A percentile compares a stretch with the other conserved stretches of the same genome.
phyloP scores from a whole-genome alignment of 257 asterid genomes.

The Sherardia arvensis region DNA sequence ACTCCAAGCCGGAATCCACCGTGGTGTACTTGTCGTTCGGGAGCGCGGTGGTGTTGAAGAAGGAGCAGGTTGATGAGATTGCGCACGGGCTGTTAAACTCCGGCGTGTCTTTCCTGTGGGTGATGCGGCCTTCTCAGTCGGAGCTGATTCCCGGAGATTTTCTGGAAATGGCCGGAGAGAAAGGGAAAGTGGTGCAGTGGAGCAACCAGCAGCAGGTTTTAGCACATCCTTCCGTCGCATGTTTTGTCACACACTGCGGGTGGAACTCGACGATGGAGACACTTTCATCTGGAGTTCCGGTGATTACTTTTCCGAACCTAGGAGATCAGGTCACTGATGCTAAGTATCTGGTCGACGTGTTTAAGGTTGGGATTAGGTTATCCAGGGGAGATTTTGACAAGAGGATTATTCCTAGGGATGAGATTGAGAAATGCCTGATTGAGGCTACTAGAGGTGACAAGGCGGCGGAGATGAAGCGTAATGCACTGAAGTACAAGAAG shows the following conservation, averaged over 20 bases:
- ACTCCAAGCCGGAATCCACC: slow-evolving; percentile 33
- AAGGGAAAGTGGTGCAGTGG: slow-evolving; percentile 39
- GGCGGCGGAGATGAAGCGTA: slow-evolving; percentile 48
- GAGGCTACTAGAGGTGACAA: slow-evolving; percentile 33
- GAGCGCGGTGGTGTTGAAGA: slow-evolving; percentile 41
- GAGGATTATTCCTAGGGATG: background rate
- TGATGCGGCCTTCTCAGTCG: slow-evolving; percentile 29
- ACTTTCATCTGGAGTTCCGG: slow-evolving; percentile 60
- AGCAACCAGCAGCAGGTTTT: slow-evolving; percentile 1
- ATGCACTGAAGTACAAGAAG: slow-evolving; percentile 54
- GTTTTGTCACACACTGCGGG: background rate
- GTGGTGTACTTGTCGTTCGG: slow-evolving; percentile 85
- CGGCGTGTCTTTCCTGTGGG: slow-evolving; percentile 56
- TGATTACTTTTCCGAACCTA: slow-evolving; percentile 71
- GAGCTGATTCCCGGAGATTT: slow-evolving; percentile 33
- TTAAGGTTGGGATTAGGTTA: background rate
- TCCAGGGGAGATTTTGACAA: background rate
- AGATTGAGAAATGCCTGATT: slow-evolving; percentile 20
- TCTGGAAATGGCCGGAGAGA: slow-evolving; percentile 40
- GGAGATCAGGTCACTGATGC: slow-evolving; percentile 91
- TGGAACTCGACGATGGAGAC: slow-evolving; percentile 47
- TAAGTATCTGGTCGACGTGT: background rate
- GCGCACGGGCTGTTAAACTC: slow-evolving; percentile 43
- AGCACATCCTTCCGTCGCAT: background rate
- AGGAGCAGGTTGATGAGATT: slow-evolving; percentile 39